Evolutionary conservation across 495 filamentous ascomycete genomes (phyloP), one percentile per base, ranked within the genome.

Genomic region (Bombardia bombarda): DNA sequence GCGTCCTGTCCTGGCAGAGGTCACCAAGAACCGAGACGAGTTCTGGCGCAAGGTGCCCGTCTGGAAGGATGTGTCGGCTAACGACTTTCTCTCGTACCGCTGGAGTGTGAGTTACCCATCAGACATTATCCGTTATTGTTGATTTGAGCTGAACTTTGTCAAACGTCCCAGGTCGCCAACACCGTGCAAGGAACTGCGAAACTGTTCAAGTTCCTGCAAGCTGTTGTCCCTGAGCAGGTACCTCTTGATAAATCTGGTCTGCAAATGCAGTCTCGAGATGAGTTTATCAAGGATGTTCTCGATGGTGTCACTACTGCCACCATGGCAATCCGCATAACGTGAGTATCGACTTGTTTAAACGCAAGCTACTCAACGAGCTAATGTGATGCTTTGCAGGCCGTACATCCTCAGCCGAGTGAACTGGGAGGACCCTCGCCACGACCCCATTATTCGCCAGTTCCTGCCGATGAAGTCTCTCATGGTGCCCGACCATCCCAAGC

Each of bases 391-490:
- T 16, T 16, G 13, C 17, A 78, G 76, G 32, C 77, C 77, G 20
- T 73, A 81, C 45, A 64, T 76, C 9, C 46, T 78, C 17, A 69
- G 67, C 35, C 56, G 65, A 4, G 65, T 78, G 19, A 63, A 81
- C 48, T 81, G 77, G 77, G 38, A 43, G 2, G 61, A 74, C 38
- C 70, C 77, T 9, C 62, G 74, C 10, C 67, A 73, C 40, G 75
- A 79, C 36, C 75, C 74, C 12, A 60, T 80, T 7, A 62, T 70
- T 6, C 54, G 61, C 12, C 76, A 81, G 43, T 81, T 78, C 47
- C 49, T 79, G 16, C 73, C 75, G 0, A 50, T 75, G 39, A 61
- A 57, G 23, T 75, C 74, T 3, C 44, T 62, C 14, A 67, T 77
- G 55, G 37, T 69, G 7, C 53, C 59, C 0, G 71, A 79, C 44